These are phyloP conservation scores for Dunaliella sp. DNA, from an alignment of 139 green algal genomes.

Conservation along the genomic window DNA sequence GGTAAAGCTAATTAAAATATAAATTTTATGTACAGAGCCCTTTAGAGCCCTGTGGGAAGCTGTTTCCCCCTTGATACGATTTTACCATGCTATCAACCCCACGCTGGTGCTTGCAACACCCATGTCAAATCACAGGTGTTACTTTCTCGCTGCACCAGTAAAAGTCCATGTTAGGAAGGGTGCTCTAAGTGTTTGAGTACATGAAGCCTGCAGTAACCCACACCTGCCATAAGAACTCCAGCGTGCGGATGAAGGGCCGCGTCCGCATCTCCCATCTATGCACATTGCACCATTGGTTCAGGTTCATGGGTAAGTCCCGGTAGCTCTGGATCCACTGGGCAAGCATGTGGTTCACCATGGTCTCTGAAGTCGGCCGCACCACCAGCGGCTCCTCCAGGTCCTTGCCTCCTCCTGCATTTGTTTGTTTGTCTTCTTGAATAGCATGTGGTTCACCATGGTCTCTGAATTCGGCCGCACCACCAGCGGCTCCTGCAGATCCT, in stretches of 20 bases:
- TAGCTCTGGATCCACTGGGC: slow-evolving; percentile 87
- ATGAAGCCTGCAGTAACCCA: too few species aligned
- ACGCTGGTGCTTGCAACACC: too few species aligned
- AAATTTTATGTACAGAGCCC: too few species aligned
- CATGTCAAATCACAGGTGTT: too few species aligned
- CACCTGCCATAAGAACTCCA: slow-evolving; percentile 97
- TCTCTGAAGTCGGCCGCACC: slow-evolving; percentile 95
- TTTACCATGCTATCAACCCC: too few species aligned
- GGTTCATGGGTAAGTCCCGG: slow-evolving; percentile 91
- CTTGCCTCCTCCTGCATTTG: not conserved
- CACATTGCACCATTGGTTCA: slow-evolving; percentile 99
- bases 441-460: slow-evolving; percentile 99
- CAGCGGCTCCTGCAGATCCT: slow-evolving; percentile 96
- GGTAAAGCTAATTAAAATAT: too few species aligned
- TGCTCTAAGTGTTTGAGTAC: too few species aligned
- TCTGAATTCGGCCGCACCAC: slow-evolving; percentile 97
- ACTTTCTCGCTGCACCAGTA: not conserved
- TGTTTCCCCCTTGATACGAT: too few species aligned
- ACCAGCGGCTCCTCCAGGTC: slow-evolving; percentile 94
- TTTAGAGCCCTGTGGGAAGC: too few species aligned
- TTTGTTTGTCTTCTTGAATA: too few species aligned
- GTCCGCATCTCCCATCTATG: slow-evolving; percentile 99
- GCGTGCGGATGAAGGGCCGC: slow-evolving; percentile 94
- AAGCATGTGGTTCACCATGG: slow-evolving; percentile 99
- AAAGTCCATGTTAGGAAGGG: not conserved